These are phyloP conservation scores for Aspergillus sclerotiicarbonarius DNA, from an alignment of 495 filamentous ascomycete species.

Conservation along the genomic window DNA sequence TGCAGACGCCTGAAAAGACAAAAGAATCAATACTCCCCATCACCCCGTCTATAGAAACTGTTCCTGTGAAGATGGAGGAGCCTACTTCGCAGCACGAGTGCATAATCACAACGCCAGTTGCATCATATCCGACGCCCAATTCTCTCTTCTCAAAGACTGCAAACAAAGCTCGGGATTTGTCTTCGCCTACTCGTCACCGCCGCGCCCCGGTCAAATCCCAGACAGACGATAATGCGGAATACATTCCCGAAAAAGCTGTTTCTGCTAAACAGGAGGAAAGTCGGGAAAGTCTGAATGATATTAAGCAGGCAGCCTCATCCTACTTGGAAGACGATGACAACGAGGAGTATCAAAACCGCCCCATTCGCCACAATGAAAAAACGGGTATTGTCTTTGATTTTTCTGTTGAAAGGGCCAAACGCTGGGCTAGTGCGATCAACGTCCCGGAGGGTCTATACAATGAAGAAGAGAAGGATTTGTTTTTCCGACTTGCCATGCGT, in stretches of 20 bases:
- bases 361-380: slow-evolving; percentile 21
- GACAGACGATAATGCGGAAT: no score
- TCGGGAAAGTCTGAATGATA: background rate
- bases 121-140: background rate
- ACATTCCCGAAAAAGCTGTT: no score
- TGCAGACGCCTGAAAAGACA: background rate
- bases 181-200: no score
- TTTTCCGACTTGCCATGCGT: slow-evolving; percentile 54
- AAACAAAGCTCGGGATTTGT: no score
- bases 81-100: background rate
- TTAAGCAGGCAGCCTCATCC: background rate
- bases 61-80: background rate
- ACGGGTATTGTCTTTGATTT: slow-evolving; percentile 27
- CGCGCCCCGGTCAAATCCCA: no score
- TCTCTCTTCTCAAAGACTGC: background rate
- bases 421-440: slow-evolving; percentile 26
- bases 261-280: background rate
- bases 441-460: slow-evolving; percentile 38
- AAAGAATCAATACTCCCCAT: background rate
- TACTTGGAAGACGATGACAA: slow-evolving; percentile 9
- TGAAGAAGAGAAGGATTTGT: slow-evolving; percentile 53
- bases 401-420: slow-evolving; percentile 28
- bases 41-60: background rate
- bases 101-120: background rate
- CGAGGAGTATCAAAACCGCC: slow-evolving; percentile 5